phyloP scores from a whole-genome alignment of 108 stramenopile genomes.

The Nannochloropsis gaditana region DNA sequence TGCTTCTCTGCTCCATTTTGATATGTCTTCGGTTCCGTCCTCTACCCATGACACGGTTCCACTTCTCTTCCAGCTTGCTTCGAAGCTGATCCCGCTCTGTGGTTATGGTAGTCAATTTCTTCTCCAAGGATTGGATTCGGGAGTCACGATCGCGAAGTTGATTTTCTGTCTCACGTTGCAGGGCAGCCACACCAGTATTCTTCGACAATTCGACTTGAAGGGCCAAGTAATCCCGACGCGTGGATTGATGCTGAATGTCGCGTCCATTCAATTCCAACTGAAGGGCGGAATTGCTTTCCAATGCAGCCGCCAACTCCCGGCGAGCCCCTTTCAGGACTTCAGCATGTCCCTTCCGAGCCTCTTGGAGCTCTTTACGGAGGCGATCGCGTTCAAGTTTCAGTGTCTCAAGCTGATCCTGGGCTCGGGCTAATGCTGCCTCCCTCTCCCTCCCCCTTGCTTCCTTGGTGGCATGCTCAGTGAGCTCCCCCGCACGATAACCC shows the following conservation, averaged over 20 bases:
- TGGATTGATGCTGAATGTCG: slow-evolving; percentile 4
- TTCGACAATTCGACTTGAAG: background rate
- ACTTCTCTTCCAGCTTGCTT: background rate
- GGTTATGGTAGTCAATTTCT: background rate
- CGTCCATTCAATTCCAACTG: slow-evolving; percentile 9
- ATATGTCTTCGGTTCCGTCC: background rate
- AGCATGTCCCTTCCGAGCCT: background rate
- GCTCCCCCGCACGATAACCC: background rate
- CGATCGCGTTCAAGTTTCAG: background rate
- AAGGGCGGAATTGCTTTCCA: slow-evolving; percentile 6
- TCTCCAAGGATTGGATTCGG: background rate
- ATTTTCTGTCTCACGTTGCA: background rate
- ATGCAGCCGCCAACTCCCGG: background rate
- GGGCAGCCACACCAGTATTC: background rate
- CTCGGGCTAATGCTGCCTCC: background rate
- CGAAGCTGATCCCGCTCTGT: slow-evolving; percentile 3
- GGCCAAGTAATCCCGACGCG: background rate
- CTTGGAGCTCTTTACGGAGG: background rate
- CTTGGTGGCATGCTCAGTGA: background rate
- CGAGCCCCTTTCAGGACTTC: background rate
- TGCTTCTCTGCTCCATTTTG: background rate
- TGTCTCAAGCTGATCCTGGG: background rate
- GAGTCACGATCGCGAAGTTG: background rate
- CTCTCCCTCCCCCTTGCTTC: background rate
- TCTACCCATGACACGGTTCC: background rate